A percentile compares a stretch with the other conserved stretches of the same genome.
phyloP scores from a whole-genome alignment of 2,329 filamentous ascomycete species.

The Lasiodiplodia sp. region DNA sequence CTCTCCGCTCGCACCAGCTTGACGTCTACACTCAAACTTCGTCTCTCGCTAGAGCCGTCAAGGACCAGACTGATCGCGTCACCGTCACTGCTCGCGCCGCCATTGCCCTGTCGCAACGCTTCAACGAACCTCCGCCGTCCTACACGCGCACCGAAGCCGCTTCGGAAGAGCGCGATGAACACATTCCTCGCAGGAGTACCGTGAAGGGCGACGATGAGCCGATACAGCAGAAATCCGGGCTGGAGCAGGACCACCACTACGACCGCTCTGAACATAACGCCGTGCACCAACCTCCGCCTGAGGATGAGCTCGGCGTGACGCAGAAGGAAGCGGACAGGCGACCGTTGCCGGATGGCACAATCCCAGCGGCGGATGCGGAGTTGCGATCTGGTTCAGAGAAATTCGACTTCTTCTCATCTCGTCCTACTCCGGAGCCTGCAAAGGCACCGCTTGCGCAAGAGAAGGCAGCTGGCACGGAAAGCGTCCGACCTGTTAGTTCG shows the following conservation, averaged over 20 bases:
- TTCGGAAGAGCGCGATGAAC: conserved; percentile 35
- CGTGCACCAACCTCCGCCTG: conserved; percentile 44
- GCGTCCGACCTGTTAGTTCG: conserved; percentile 48
- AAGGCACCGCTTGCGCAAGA: conserved; percentile 46
- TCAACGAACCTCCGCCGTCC: conserved; percentile 58
- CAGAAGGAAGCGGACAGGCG: conserved; percentile 55
- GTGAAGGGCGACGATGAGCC: conserved; percentile 41
- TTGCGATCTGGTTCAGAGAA: conserved; percentile 39
- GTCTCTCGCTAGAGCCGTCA: conserved; percentile 67
- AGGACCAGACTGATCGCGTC: conserved; percentile 66
- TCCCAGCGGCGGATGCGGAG: conserved; percentile 49
- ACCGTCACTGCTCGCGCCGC: conserved; percentile 68
- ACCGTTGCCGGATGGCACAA: conserved; percentile 60
- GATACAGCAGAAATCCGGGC: conserved; percentile 14
- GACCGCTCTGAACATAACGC: conserved; percentile 52
- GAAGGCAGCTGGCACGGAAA: conserved; percentile 32
- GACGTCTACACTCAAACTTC: conserved; percentile 71
- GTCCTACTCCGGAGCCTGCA: conserved; percentile 43
- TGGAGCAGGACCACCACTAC: conserved; percentile 62
- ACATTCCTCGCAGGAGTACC: conserved; percentile 43
- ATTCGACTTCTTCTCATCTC: conserved; percentile 44
- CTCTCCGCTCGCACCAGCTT: conserved; percentile 66
- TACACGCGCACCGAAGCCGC: conserved; percentile 39
- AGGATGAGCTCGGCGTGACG: conserved; percentile 52
- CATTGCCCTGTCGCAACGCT: conserved; percentile 63